Evolutionary conservation across 2,329 filamentous ascomycete genomes (phyloP).

Genomic region (Calonectria leucothoes): DNA sequence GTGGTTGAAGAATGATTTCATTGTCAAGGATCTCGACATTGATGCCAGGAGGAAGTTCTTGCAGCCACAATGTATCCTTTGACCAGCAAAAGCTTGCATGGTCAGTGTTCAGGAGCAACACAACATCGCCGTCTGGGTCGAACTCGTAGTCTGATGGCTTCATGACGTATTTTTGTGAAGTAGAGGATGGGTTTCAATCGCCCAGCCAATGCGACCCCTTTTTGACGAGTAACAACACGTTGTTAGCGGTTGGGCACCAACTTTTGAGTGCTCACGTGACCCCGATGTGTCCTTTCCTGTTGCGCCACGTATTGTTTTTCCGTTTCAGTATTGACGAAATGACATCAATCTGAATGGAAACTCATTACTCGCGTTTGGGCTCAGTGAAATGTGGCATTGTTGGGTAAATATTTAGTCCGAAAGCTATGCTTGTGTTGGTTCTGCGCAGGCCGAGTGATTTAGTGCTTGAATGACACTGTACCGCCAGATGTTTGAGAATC

Average conservation of each 20-base stretch:
- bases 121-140: neutral
- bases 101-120: neutral
- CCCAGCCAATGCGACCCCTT: neutral
- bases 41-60: neutral
- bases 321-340: neutral
- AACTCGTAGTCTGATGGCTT: neutral
- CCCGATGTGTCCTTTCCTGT: neutral
- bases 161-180: neutral
- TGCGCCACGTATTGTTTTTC: neutral
- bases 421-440: neutral
- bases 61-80: neutral
- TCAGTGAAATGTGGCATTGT: neutral
- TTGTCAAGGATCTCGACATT: neutral
- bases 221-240: neutral
- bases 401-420: neutral
- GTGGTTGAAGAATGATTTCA: neutral
- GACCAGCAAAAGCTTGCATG: neutral
- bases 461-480: neutral
- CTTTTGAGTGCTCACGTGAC: neutral
- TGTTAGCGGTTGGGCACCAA: neutral
- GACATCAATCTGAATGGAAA: neutral
- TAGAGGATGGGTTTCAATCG: neutral
- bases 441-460: neutral
- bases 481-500: too few species aligned
- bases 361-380: neutral